phyloP scores from a whole-genome alignment of 768 basidiomycete genomes.

The Lactarius deliciosus region DNA sequence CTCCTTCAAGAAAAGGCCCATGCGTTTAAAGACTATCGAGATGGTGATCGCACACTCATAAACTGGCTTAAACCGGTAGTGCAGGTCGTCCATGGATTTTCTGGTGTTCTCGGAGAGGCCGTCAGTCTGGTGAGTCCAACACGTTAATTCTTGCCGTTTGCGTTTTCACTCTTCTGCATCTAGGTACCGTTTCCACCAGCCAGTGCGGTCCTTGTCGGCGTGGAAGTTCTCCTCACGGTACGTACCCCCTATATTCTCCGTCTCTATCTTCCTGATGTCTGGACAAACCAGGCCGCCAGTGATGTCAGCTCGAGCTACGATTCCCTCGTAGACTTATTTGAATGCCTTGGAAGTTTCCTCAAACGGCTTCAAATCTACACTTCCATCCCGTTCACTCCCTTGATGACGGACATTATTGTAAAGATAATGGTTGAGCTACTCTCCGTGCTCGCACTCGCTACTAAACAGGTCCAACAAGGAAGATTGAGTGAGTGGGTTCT shows the following conservation, averaged over 20 bases:
- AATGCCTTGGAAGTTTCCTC: not conserved
- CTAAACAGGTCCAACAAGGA: not conserved
- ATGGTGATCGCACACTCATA: not conserved
- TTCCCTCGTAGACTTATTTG: not conserved
- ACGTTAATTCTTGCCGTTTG: not conserved
- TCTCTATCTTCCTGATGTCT: not conserved
- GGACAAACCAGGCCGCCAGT: not conserved
- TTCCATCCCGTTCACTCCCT: not conserved
- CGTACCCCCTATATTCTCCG: not conserved
- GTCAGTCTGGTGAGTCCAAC: not conserved
- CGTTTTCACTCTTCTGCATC: not conserved
- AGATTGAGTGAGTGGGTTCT: not conserved
- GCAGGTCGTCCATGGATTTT: not conserved
- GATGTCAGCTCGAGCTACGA: not conserved
- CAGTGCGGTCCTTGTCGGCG: not conserved
- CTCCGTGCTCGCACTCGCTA: not conserved
- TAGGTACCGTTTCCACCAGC: not conserved
- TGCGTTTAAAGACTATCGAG: not conserved
- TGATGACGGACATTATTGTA: not conserved
- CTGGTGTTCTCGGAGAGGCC: not conserved
- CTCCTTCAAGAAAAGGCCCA: not conserved
- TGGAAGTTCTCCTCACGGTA: not conserved
- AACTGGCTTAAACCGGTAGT: not conserved
- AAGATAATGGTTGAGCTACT: conserved; percentile 1
- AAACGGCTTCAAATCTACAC: not conserved